phyloP scores from a whole-genome alignment of 2,329 filamentous ascomycete species.

The Xylaria polymorpha region DNA sequence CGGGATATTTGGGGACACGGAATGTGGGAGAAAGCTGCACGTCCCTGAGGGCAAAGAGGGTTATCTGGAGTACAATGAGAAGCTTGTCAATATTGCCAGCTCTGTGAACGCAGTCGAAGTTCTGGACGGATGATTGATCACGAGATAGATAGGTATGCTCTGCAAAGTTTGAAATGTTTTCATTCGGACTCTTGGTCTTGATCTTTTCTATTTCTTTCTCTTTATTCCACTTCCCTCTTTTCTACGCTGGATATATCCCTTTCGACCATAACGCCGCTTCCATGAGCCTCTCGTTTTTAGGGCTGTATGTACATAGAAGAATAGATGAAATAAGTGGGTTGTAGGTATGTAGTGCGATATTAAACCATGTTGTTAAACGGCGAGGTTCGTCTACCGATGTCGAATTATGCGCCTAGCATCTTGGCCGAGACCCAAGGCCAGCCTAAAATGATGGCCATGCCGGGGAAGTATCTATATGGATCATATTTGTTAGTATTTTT shows the following conservation, averaged over 20 bases:
- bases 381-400: background rate
- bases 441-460: conserved; percentile 50
- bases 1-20: conserved; percentile 38
- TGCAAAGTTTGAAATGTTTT: conserved; percentile 11
- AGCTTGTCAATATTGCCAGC: background rate
- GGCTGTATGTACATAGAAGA: conserved; percentile 31
- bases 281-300: background rate
- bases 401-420: conserved; percentile 41
- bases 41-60: conserved; percentile 45
- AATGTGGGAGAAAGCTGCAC: conserved; percentile 43
- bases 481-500: conserved; percentile 15
- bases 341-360: background rate
- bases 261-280: conserved; percentile 24
- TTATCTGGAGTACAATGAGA: conserved; percentile 46
- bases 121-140: background rate
- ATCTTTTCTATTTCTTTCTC: conserved; percentile 5
- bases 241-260: conserved; percentile 23
- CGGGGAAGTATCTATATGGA: conserved; percentile 52
- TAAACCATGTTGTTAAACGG: background rate
- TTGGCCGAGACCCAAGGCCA: conserved; percentile 51
- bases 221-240: background rate
- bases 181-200: background rate
- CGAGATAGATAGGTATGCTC: too few species aligned
- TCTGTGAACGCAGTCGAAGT: background rate
- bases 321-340: conserved; percentile 17